Evolutionary conservation across 169 alveolate genomes (phyloP), one percentile per base, ranked within the genome.

Genomic region (Ichthyophthirius multifiliis): DNA sequence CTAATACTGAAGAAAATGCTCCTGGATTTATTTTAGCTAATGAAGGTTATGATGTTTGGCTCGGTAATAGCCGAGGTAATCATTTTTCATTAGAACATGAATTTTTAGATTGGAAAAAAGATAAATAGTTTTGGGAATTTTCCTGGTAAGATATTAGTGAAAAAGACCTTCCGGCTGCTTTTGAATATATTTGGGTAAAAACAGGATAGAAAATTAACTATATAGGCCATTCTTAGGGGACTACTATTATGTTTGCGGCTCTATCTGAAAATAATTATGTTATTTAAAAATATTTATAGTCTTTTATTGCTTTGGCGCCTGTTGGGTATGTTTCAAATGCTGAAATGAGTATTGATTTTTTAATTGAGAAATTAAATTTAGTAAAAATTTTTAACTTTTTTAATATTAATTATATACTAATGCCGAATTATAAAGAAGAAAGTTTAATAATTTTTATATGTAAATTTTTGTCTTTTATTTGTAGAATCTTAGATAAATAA

Each of bases 11-110:
- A 75, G 82, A 76, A 2, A 67, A 47, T 9, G 84, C 93, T 31
- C 92, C 90, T 2, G 95, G 96, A 13, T 93, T 92, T 73, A 75
- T 89, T 41, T 78, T 93, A 1, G 94, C 94, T 18, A 82, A 83
- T n/a, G 41, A 82, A 46, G 95, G 95, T 39, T 94, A 83, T 74
- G 98, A 96, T 75, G 97, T 96, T 6, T 96, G 98, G 97, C 83
- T 96, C 31, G 95, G 94, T n/a, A 96, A 96, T 74, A 75, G 92
- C 44, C 65, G 98, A 67, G 98, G 97, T 46, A 93, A 91, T 79
- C 90, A 93, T 67, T 88, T 90, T 81, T 78, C 93, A 31, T 76
- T 89, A 78, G 74, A 55, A 6, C 94, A 92, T 74, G 82, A 48
- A 5, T 64, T 23, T 47, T 74, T 84, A 32, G 85, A 90, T 73